A percentile compares a stretch with the other conserved stretches of the same genome.
Conservation (phyloP, 2,329 filamentous ascomycete genomes). For the Aureobasidium lini region DNA sequence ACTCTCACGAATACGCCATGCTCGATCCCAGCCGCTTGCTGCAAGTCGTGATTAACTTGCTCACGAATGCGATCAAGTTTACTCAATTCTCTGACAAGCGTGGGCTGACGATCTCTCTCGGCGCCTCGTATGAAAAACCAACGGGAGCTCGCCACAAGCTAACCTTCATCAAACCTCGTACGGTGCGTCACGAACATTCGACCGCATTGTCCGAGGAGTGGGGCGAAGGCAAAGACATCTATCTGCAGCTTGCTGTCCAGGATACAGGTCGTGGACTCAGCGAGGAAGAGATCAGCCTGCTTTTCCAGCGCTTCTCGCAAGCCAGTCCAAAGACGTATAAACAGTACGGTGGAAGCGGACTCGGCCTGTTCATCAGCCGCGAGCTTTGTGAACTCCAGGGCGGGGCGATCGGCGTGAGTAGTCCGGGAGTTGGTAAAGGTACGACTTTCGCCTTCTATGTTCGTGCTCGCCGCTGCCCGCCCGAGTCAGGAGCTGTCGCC, state of each 20-base stretch:
- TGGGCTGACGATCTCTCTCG: slow-evolving; percentile 32
- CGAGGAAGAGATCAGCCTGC: slow-evolving; percentile 30
- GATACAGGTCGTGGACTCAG: slow-evolving; percentile 32
- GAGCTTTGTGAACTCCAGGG: slow-evolving; percentile 60
- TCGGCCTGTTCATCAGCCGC: slow-evolving; percentile 63
- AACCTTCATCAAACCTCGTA: slow-evolving; percentile 24
- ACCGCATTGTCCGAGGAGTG: slow-evolving; percentile 25
- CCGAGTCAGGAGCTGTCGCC: not conserved
- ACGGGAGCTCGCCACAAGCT: slow-evolving; percentile 26
- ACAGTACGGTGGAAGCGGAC: slow-evolving; percentile 60
- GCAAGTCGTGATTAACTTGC: slow-evolving; percentile 36
- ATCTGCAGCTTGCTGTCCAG: slow-evolving; percentile 28
- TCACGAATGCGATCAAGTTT: slow-evolving; percentile 44
- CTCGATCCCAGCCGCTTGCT: slow-evolving; percentile 37
- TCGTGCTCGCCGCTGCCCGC: slow-evolving; percentile 10
- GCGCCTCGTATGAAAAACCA: slow-evolving; percentile 29
- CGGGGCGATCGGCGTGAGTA: slow-evolving; percentile 58
- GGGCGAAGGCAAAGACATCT: slow-evolving; percentile 31
- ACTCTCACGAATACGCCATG: slow-evolving; percentile 30
- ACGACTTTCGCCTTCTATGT: slow-evolving; percentile 62
- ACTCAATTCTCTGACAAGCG: slow-evolving; percentile 31
- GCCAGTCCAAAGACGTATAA: slow-evolving; percentile 58
- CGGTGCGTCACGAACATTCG: slow-evolving; percentile 14
- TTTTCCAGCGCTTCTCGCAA: slow-evolving; percentile 64
- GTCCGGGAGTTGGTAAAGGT: slow-evolving; percentile 45